Evolutionary conservation across 1,284 basidiomycete genomes (phyloP).

Genomic region (Pseudozyma sp.): DNA sequence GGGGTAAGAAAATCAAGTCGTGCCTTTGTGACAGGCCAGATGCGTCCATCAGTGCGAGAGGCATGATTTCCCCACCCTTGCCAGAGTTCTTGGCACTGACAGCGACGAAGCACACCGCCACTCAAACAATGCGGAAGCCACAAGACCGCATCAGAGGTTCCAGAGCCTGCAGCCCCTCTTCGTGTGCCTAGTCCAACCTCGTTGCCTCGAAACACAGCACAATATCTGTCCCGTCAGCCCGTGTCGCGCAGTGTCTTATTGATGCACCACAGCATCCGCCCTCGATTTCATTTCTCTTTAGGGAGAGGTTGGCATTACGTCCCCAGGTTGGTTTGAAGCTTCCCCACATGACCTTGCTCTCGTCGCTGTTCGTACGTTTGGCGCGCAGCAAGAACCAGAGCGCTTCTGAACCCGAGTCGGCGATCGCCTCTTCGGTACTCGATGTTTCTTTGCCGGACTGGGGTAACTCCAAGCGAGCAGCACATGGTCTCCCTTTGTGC

Average conservation of each 20-base stretch:
- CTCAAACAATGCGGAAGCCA: neutral
- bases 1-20: constrained; percentile 1
- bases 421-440: constrained; percentile 2
- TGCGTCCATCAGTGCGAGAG: neutral
- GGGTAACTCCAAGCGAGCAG: constrained; percentile 9
- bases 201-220: neutral
- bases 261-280: too few relatives aligned
- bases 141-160: too few relatives aligned
- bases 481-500: constrained; percentile 9
- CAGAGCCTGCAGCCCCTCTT: neutral
- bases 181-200: neutral
- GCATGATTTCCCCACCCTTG: too few relatives aligned
- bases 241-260: too few relatives aligned
- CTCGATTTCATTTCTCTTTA: too few relatives aligned
- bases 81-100: neutral
- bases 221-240: too few relatives aligned
- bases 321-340: neutral
- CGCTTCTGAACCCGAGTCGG: neutral
- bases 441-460: constrained; percentile 8
- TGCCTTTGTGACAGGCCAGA: constrained; percentile 4
- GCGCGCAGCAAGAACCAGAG: neutral
- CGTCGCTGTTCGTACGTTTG: neutral
- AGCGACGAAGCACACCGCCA: neutral
- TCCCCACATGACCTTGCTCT: constrained; percentile 14
- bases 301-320: too few relatives aligned